A percentile compares a stretch with the other conserved stretches of the same genome.
These are phyloP conservation scores for Colletotrichum eleusines DNA, from an alignment of 2,329 filamentous ascomycete genomes.

Conservation along the genomic window DNA sequence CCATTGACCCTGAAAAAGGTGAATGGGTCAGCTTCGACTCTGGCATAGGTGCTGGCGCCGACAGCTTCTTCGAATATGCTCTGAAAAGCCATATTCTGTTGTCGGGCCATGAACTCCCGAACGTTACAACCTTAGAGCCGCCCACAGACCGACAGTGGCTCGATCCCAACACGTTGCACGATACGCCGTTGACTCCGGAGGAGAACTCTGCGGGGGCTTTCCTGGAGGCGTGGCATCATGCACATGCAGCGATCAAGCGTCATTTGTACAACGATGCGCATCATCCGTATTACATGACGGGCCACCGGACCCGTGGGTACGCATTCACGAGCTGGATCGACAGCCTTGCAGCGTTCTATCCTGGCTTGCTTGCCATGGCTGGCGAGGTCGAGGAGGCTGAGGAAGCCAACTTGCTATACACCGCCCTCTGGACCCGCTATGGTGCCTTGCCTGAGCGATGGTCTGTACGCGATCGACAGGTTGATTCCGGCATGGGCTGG, in stretches of 20 bases:
- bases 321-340: slow-evolving; percentile 95
- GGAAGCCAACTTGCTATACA: slow-evolving; percentile 89
- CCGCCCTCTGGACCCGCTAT: slow-evolving; percentile 94
- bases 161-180: slow-evolving; percentile 73
- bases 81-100: slow-evolving; percentile 93
- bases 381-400: slow-evolving; percentile 93
- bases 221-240: slow-evolving; percentile 84
- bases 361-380: slow-evolving; percentile 85
- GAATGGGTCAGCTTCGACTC: slow-evolving; percentile 89
- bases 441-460: slow-evolving; percentile 94
- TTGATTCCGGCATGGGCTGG: slow-evolving; percentile 91
- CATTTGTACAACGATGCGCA: slow-evolving; percentile 90
- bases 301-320: slow-evolving; percentile 88
- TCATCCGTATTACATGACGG: slow-evolving; percentile 93
- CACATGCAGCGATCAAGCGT: slow-evolving; percentile 87
- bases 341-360: slow-evolving; percentile 94
- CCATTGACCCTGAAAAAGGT: slow-evolving; percentile 91
- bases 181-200: slow-evolving; percentile 67
- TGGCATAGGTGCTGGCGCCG: slow-evolving; percentile 96
- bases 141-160: slow-evolving; percentile 58
- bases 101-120: slow-evolving; percentile 76
- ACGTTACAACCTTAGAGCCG: slow-evolving; percentile 59
- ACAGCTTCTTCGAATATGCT: slow-evolving; percentile 99
- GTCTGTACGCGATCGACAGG: slow-evolving; percentile 85
- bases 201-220: slow-evolving; percentile 83